A percentile compares a stretch with the other conserved stretches of the same genome.
Evolutionary conservation across 306 rosid genomes (phyloP).

Genomic region (Vigna radiata): DNA sequence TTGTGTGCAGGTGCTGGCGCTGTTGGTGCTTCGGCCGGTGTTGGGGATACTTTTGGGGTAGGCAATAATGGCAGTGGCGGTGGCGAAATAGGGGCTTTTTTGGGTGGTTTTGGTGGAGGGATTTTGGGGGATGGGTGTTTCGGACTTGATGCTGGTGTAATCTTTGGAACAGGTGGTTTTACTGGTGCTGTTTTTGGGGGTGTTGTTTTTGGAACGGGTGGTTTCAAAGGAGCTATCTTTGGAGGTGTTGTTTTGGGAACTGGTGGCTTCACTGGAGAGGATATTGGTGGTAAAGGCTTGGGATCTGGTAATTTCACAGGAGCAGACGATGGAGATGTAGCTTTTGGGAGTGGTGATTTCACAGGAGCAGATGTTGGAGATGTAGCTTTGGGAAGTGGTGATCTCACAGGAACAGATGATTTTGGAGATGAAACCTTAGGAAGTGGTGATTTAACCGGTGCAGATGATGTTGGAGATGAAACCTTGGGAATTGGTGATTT

Average conservation of each 20-base stretch:
- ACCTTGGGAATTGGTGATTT: constrained; percentile 14
- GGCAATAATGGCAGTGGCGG: constrained; percentile 45
- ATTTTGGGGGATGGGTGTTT: constrained; percentile 58
- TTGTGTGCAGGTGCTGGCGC: constrained; percentile 57
- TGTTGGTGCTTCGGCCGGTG: constrained; percentile 62
- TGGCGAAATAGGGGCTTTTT: constrained; percentile 26
- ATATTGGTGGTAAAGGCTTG: background rate
- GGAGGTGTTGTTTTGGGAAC: background rate
- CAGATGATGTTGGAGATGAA: constrained; percentile 3
- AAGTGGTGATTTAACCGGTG: constrained; percentile 12
- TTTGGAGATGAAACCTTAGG: background rate
- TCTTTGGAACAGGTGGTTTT: constrained; percentile 51
- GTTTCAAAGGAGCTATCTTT: background rate
- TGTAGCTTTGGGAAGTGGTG: constrained; percentile 27
- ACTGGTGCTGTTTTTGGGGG: constrained; percentile 43
- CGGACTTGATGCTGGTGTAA: constrained; percentile 62
- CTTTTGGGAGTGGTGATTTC: constrained; percentile 26
- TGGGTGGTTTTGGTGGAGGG: constrained; percentile 68
- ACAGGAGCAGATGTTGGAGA: constrained; percentile 39
- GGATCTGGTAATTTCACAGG: constrained; percentile 11
- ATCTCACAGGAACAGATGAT: constrained; percentile 27
- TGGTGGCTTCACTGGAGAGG: background rate
- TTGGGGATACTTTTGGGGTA: constrained; percentile 60
- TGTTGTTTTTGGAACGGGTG: constrained; percentile 13
- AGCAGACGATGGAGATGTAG: background rate